Evolutionary conservation across 257 asterid species (phyloP), one percentile per base, ranked within the genome.

Genomic region (Przewalskia tangutica): DNA sequence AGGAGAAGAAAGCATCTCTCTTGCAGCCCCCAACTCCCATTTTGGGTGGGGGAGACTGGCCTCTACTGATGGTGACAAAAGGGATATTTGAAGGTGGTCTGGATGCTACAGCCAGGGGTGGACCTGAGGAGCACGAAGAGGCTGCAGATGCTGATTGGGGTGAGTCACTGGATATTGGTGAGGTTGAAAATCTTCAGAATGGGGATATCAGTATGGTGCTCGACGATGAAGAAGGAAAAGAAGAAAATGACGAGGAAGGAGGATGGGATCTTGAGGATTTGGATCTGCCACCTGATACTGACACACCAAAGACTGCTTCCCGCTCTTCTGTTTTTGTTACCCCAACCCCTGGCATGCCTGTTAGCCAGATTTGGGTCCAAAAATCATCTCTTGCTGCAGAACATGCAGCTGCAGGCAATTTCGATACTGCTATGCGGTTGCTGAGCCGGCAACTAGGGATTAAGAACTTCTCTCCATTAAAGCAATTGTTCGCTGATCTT

Each of bases 191-290:
- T 77, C 67, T 87, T 67, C 88, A 89, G 82, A 86, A 85, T 27
- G 96, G 32, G 32, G 32, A 27, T 27, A 27, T 27, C 32, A 27
- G 32, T 27, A 27, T 27, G 32, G 32, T 27, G 32, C 32, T 27
- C 32, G 1, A 27, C 32, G 32, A 27, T 27, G 32, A 84, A 11
- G 93, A 88, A 32, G 86, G 71, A 65, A 91, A 73, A 46, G 90
- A 88, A 8, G 98, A 89, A 80, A 84, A 84, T 54, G 96, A 56
- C 27, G 23, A 88, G 60, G 60, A 95, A 58, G 95, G 94, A 14
- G 98, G 98, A 78, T 95, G 98, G 98, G 98, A 91, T 84, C 93
- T 92, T 7, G 98, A 93, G 88, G 98, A 93, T 86, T 87, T 95
- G 70, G 98, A 95, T 85, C 90, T 95, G 79, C 98, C 32, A 27